phyloP scores from a whole-genome alignment of 106 monocot species.

The Iris macrosiphon region DNA sequence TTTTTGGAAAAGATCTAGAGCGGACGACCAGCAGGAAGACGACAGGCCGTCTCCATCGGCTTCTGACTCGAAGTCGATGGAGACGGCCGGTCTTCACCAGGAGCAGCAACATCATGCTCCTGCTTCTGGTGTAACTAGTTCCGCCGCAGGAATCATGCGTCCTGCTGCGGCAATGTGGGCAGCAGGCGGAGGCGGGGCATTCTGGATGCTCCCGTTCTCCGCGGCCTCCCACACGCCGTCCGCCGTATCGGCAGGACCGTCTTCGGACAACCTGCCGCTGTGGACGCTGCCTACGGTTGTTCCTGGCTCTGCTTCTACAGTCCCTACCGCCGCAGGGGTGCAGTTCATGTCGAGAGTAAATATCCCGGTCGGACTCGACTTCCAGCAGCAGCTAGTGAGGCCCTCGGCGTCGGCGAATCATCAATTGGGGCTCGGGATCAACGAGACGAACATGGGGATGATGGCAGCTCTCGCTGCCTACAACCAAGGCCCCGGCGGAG shows the following conservation, averaged over 20 bases:
- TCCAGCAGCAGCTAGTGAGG: conserved; percentile 23
- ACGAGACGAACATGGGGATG: conserved; percentile 69
- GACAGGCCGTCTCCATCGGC: conserved; percentile 23
- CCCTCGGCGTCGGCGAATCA: conserved; percentile 20
- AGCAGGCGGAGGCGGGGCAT: conserved; percentile 36
- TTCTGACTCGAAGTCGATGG: conserved; percentile 11
- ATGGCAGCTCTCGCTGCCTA: conserved; percentile 58
- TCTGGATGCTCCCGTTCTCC: conserved; percentile 80
- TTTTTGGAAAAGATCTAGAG: conserved; percentile 53
- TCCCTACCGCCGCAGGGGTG: conserved; percentile 19
- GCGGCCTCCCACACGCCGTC: conserved; percentile 21
- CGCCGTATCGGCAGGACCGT: background rate
- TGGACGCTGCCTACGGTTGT: conserved; percentile 47
- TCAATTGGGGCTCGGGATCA: conserved; percentile 48
- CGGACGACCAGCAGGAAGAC: conserved; percentile 63
- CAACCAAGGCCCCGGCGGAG: conserved; percentile 26
- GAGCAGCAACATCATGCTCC: background rate
- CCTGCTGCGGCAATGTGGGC: conserved; percentile 69
- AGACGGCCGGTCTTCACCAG: conserved; percentile 8
- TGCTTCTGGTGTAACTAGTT: conserved; percentile 5
- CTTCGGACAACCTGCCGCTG: conserved; percentile 20
- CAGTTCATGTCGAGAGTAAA: conserved; percentile 79
- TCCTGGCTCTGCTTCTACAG: conserved; percentile 27
- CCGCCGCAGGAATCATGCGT: conserved; percentile 17
- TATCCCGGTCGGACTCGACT: conserved; percentile 26